These are phyloP conservation scores for Penicillium turbatum DNA, from an alignment of 495 filamentous ascomycete genomes.

Conservation along the genomic window DNA sequence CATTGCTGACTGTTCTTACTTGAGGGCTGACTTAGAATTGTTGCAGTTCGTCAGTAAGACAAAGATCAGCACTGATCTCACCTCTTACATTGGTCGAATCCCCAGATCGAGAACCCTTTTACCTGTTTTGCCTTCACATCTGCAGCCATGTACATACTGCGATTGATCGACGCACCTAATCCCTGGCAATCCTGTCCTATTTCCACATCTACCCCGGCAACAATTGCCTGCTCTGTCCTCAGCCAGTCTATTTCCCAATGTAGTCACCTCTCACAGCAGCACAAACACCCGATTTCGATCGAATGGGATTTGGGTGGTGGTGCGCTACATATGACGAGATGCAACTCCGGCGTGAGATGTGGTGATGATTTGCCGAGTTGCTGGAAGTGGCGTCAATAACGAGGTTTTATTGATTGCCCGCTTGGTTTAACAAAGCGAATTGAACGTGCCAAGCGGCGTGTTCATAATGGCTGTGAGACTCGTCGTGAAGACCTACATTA, in stretches of 20 bases:
- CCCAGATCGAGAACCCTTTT: background rate
- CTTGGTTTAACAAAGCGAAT: conserved; percentile 10
- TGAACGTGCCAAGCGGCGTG: background rate
- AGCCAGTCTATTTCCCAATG: conserved; percentile 4
- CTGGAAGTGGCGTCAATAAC: background rate
- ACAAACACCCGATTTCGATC: background rate
- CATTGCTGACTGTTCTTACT: background rate
- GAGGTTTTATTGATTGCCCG: conserved; percentile 8
- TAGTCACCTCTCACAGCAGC: background rate
- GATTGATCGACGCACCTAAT: background rate
- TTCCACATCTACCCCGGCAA: background rate
- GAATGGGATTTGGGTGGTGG: background rate
- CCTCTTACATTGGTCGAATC: background rate
- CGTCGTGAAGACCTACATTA: background rate
- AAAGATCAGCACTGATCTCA: background rate
- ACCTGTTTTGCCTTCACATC: background rate
- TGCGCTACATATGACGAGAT: background rate
- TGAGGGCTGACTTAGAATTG: background rate
- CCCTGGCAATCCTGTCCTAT: background rate
- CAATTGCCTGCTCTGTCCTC: conserved; percentile 1
- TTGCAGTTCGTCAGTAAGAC: background rate
- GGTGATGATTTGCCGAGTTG: background rate
- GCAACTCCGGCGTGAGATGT: background rate
- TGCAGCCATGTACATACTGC: too few species aligned
- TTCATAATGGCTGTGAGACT: conserved; percentile 7